phyloP scores from a whole-genome alignment of 2,329 filamentous ascomycete species.

The Colletotrichum sp. region DNA sequence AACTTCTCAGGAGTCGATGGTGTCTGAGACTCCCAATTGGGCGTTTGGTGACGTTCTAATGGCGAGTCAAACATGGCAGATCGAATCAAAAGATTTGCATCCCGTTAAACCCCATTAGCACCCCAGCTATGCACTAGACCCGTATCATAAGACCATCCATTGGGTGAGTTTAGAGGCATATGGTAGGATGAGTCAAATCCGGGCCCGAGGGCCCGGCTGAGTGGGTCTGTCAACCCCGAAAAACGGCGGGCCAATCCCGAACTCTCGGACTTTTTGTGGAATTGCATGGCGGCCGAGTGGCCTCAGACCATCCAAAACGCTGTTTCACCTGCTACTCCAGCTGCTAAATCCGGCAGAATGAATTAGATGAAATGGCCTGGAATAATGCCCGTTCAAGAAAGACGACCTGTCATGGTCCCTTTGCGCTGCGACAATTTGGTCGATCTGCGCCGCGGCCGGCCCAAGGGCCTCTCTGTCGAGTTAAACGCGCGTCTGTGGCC shows the following conservation, averaged over 20 bases:
- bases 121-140: background rate
- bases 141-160: background rate
- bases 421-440: background rate
- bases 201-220: background rate
- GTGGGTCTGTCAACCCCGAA: background rate
- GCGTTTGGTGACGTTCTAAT: background rate
- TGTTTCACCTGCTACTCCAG: background rate
- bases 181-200: background rate
- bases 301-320: background rate
- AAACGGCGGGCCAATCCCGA: background rate
- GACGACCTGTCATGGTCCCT: background rate
- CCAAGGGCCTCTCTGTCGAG: background rate
- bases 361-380: background rate
- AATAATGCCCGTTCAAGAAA: background rate
- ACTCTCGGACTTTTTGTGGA: background rate
- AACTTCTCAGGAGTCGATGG: background rate
- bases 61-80: background rate
- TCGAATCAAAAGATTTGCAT: background rate
- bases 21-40: background rate
- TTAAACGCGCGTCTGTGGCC: background rate
- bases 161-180: background rate
- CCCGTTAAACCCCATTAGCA: accelerated
- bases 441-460: background rate
- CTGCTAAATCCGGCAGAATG: background rate
- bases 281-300: background rate